Percentiles rank a stretch among this genome's conserved stretches.
Conservation (phyloP, 768 basidiomycete species). For the Hericium erinaceus region DNA sequence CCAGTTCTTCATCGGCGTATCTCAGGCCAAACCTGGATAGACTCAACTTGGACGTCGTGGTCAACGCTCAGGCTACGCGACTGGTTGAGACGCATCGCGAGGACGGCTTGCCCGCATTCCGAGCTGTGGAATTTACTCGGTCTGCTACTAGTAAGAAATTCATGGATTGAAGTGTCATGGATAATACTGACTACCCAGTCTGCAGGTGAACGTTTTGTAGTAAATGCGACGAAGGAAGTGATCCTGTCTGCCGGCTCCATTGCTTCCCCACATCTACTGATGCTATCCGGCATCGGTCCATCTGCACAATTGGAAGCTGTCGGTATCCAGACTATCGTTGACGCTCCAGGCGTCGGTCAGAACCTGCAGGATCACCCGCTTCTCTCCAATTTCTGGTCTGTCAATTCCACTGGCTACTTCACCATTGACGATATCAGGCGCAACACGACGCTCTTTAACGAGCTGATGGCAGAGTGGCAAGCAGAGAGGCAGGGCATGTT, state of each 20-base stretch:
- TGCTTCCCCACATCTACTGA: not conserved
- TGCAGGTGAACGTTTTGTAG: not conserved
- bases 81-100: conserved; percentile 5
- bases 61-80: conserved; percentile 11
- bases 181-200: not conserved
- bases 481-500: conserved; percentile 4
- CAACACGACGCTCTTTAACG: conserved; percentile 5
- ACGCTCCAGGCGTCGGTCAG: conserved; percentile 27
- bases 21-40: not conserved
- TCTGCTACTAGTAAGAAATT: not conserved
- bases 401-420: conserved; percentile 3
- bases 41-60: conserved; percentile 3
- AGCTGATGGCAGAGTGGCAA: conserved; percentile 6
- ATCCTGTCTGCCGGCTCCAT: conserved; percentile 2
- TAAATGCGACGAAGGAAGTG: conserved; percentile 4
- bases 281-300: conserved; percentile 30
- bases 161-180: not conserved
- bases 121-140: conserved; percentile 3
- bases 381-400: conserved; percentile 2
- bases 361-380: conserved; percentile 25
- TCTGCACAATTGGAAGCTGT: conserved; percentile 15
- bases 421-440: conserved; percentile 4
- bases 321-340: conserved; percentile 21
- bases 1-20: not conserved
- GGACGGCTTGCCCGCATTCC: not conserved